These are phyloP conservation scores for Setaria italica DNA, from an alignment of 202 grass and related monocot genomes.

Conservation along the genomic window DNA sequence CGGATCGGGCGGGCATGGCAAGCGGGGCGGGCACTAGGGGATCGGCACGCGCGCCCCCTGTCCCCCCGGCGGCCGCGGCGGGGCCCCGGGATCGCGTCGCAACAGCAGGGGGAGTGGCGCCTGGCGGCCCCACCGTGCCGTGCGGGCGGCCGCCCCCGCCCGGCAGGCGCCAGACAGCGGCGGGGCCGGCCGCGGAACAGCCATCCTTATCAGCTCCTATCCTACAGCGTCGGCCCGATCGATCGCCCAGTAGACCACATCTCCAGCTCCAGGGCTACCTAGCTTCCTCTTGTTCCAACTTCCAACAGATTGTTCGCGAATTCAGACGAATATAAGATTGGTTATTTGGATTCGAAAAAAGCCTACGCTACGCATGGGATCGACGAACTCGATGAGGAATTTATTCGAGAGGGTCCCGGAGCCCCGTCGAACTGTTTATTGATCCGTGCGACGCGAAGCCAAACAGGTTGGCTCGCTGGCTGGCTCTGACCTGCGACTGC, in stretches of 20 bases:
- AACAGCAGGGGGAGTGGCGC: no score
- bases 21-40: no score
- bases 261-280: not conserved
- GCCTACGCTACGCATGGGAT: not conserved
- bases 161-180: constrained; percentile 43
- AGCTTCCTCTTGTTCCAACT: not conserved
- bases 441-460: not conserved
- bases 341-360: not conserved
- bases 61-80: no score
- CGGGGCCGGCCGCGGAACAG: constrained; percentile 21
- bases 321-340: not conserved
- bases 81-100: no score
- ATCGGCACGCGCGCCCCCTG: no score
- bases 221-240: not conserved
- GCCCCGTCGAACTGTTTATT: not conserved
- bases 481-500: not conserved
- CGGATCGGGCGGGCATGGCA: no score
- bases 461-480: not conserved
- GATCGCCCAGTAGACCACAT: not conserved
- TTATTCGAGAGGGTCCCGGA: not conserved
- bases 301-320: not conserved
- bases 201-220: constrained; percentile 25
- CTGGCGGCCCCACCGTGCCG: no score
- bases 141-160: no score
- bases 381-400: not conserved